Evolutionary conservation across 495 filamentous ascomycete genomes (phyloP).

Genomic region (Neurospora sp.): DNA sequence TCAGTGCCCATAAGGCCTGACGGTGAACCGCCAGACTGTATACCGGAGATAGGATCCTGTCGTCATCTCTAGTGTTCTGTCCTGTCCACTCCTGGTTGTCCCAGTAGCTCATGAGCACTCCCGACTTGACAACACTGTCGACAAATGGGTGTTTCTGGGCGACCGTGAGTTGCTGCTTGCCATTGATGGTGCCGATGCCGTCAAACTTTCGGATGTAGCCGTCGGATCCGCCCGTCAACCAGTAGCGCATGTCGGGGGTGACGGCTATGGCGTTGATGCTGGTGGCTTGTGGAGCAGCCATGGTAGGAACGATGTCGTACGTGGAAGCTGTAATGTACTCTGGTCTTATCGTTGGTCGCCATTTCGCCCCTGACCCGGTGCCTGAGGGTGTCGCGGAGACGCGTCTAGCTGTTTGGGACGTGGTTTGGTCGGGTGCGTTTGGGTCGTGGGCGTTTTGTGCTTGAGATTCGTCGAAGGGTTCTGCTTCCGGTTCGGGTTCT

Average conservation of each 20-base stretch:
- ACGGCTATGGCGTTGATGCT: slow-evolving; percentile 89
- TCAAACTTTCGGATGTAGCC: slow-evolving; percentile 94
- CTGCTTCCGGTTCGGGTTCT: slow-evolving; percentile 13
- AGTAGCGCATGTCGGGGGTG: slow-evolving; percentile 91
- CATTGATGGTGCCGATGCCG: slow-evolving; percentile 89
- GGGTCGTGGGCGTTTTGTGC: slow-evolving; percentile 43
- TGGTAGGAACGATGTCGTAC: slow-evolving; percentile 96
- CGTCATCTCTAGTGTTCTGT: slow-evolving; percentile 36
- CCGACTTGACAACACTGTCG: slow-evolving; percentile 91
- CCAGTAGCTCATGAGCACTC: slow-evolving; percentile 91
- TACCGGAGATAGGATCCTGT: slow-evolving; percentile 63
- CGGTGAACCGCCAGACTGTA: slow-evolving; percentile 90
- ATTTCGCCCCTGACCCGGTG: slow-evolving; percentile 29
- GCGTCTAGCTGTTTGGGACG: slow-evolving; percentile 14
- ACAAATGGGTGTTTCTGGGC: slow-evolving; percentile 96
- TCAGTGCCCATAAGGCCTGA: slow-evolving; percentile 81
- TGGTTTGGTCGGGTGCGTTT: slow-evolving; percentile 33
- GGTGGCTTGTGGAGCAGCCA: slow-evolving; percentile 89
- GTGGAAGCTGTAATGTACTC: slow-evolving; percentile 72
- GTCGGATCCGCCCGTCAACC: slow-evolving; percentile 88
- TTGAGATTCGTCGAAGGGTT: slow-evolving; percentile 24
- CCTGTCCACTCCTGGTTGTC: slow-evolving; percentile 61
- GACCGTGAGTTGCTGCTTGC: slow-evolving; percentile 86
- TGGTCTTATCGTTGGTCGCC: slow-evolving; percentile 59
- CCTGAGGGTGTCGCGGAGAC: slow-evolving; percentile 40